Percentiles rank a stretch among this genome's conserved stretches.
phyloP scores from a whole-genome alignment of 2,329 filamentous ascomycete species.

The Lasiodiplodia hormozganensis region DNA sequence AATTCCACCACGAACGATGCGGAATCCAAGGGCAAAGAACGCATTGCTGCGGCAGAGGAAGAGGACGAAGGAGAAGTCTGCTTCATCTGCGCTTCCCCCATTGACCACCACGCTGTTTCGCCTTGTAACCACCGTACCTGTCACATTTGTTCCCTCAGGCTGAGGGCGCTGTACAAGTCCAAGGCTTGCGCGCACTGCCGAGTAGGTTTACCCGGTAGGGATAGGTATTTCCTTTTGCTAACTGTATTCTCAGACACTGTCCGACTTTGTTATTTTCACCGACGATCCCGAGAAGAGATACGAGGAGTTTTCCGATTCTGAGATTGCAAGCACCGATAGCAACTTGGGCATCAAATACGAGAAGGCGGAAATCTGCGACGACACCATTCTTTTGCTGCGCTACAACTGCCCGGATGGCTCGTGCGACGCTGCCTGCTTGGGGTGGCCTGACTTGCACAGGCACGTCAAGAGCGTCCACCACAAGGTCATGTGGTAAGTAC shows the following conservation, averaged over 20 bases:
- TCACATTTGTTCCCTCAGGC: slow-evolving; percentile 90
- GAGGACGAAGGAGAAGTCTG: slow-evolving; percentile 78
- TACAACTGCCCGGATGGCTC: slow-evolving; percentile 92
- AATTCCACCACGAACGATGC: neutral
- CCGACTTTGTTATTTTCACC: slow-evolving; percentile 88
- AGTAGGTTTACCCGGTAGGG: slow-evolving; percentile 58
- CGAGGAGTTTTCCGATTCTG: slow-evolving; percentile 76
- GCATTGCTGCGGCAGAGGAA: slow-evolving; percentile 18
- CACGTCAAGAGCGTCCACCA: slow-evolving; percentile 84
- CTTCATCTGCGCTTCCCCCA: slow-evolving; percentile 94
- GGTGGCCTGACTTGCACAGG: slow-evolving; percentile 78
- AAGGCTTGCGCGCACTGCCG: slow-evolving; percentile 97
- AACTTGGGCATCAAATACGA: slow-evolving; percentile 93
- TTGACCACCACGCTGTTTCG: slow-evolving; percentile 85
- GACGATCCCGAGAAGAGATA: slow-evolving; percentile 82
- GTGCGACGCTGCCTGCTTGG: slow-evolving; percentile 85
- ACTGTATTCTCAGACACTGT: slow-evolving; percentile 60
- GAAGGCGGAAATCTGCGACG: slow-evolving; percentile 85
- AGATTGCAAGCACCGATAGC: slow-evolving; percentile 80
- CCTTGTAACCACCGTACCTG: slow-evolving; percentile 97
- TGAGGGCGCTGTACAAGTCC: slow-evolving; percentile 94
- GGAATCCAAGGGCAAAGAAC: slow-evolving; percentile 13
- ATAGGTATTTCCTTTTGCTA: neutral
- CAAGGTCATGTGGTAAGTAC: slow-evolving; percentile 78
- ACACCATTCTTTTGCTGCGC: slow-evolving; percentile 83